Evolutionary conservation across 768 basidiomycete genomes (phyloP), one percentile per base, ranked within the genome.

Genomic region (Dioszegia crocea): DNA sequence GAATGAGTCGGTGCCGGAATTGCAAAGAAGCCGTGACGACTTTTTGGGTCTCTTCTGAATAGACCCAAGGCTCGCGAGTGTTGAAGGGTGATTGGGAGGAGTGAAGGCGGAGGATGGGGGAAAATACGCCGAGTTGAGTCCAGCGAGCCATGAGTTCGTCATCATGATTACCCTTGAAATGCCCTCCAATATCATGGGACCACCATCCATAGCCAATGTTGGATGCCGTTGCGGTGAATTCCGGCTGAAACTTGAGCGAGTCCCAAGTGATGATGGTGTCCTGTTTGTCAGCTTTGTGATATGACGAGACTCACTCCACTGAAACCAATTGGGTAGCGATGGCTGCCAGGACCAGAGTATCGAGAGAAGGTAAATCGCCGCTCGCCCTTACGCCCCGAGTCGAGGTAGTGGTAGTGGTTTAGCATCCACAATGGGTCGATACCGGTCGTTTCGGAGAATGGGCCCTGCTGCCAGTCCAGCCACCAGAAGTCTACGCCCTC

Each of bases 401-500:
- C 65, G 19, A 67, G 52, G 44, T 55, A 67, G 47, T 67, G 65
- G 41, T 44, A 67, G 43, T 67, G 65, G 43, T 64, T 67, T 10
- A 67, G 47, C 39, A 67, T 64, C 62, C 62, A 67, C 23, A 67
- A 45, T 10, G 66, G 66, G 27, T 67, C 66, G 2, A 62, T 51
- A 6, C 64, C 64, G 17, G 47, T 43, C 10, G 39, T 45, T 40
- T 63, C 48, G 17, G 61, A 59, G 58, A 49, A 24, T n/a, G 39
- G 39, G 1, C 66, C 60, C 39, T 64, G 63, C 41, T 67, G 66
- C 66, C 66, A 67, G 49, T 66, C 66, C 16, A 65, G 38, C 66
- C 66, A 67, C 64, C 64, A 68, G 41, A 68, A 65, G 41, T 68
- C 66, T 19, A 68, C 64, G 16, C 66, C 66, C 24, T 67, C 57